phyloP scores from a whole-genome alignment of 352 stramenopile species.

The Globisporangium canariense region DNA sequence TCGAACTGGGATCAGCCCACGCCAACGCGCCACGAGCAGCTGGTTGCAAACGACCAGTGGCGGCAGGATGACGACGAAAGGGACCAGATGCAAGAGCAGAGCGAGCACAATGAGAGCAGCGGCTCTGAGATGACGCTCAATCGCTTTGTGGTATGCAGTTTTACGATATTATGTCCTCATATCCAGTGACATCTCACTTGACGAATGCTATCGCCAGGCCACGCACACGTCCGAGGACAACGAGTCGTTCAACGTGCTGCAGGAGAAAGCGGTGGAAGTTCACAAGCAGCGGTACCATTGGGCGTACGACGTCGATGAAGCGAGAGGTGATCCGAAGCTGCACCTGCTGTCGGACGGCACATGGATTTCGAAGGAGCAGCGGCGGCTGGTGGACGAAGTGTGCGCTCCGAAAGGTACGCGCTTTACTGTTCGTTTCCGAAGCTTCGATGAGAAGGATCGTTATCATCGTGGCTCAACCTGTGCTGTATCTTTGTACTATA shows the following conservation, averaged over 20 bases:
- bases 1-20: constrained; percentile 67
- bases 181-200: background rate
- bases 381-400: constrained; percentile 53
- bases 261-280: constrained; percentile 64
- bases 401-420: constrained; percentile 49
- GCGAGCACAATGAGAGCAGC: background rate
- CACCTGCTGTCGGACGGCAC: constrained; percentile 66
- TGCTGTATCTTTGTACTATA: constrained; percentile 12
- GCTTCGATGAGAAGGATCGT: background rate
- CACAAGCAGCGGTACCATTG: constrained; percentile 75
- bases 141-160: constrained; percentile 51
- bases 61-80: background rate
- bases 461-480: constrained; percentile 4
- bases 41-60: background rate
- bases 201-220: constrained; percentile 24
- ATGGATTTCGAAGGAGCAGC: constrained; percentile 69
- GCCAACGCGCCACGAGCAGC: constrained; percentile 18
- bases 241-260: constrained; percentile 67
- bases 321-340: constrained; percentile 58
- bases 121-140: constrained; percentile 51
- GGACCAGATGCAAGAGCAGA: constrained; percentile 1
- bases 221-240: constrained; percentile 88
- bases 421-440: background rate
- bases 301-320: constrained; percentile 58
- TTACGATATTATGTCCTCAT: background rate